Evolutionary conservation across 75 land plant species (phyloP), one percentile per base, ranked within the genome.

Genomic region (Cryptomeria japonica): DNA sequence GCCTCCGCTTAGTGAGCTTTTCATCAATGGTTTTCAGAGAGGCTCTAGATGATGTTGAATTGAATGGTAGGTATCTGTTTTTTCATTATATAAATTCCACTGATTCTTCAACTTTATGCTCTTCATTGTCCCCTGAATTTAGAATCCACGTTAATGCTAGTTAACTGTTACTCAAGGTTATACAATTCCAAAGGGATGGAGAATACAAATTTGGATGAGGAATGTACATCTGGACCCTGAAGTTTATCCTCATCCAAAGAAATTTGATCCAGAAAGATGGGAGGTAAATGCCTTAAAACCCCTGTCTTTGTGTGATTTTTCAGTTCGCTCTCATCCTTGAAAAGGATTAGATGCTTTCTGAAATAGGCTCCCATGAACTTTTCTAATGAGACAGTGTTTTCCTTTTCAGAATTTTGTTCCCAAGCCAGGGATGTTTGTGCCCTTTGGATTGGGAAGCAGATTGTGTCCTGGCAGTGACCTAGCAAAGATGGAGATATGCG

Each of bases 401-500:
- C 28, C 58, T 61, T 16, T 64, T 76, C 86, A 96, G 97, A 85
- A 85, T 12, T 78, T 82, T 46, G 87, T 86, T 75, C 95, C 95
- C 3, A 95, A 90, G 86, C 89, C 94, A 46, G 94, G 95, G 53
- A 44, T 90, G 14, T 97, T 91, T 80, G 70, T 94, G 76, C 95
- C 98, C 31, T 97, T 97, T 84, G 97, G 98, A 86, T 92, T 73
- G 61, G 98, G 98, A 84, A 93, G 88, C 86, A 87, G 96, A 75
- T 19, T 93, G 84, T 97, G 98, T 88, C 98, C 98, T 25, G 98
- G 98, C 85, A 93, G 90, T 90, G 97, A 97, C 41, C 90, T 97
- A 28, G 93, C 97, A 49, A 95, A 93, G 90, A 88, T 97, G 12
- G 95, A 95, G 86, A 92, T 94, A 32, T 76, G 91, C 4, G 87